phyloP scores from a whole-genome alignment of 208 protist genomes.

The Blechomonas ayalai region DNA sequence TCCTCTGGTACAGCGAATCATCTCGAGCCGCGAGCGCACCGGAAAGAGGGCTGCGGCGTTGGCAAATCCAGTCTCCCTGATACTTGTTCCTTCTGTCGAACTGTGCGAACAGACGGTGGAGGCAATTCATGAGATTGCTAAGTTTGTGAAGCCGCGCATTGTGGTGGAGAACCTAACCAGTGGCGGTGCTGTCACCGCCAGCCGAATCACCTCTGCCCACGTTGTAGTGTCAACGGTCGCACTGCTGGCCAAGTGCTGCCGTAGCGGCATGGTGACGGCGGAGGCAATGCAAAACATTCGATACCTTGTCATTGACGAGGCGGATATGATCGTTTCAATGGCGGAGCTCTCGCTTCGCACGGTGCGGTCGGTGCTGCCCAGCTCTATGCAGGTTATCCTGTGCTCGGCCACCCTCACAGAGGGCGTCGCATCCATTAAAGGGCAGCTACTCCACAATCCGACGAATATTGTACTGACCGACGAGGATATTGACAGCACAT shows the following conservation, averaged over 20 bases:
- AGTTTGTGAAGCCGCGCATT: constrained; percentile 74
- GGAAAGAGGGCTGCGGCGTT: constrained; percentile 14
- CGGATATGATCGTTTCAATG: constrained; percentile 93
- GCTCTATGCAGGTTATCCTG: constrained; percentile 90
- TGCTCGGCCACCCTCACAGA: constrained; percentile 93
- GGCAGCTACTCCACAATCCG: constrained; percentile 92
- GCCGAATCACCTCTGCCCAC: constrained; percentile 60
- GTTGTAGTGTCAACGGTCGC: constrained; percentile 82
- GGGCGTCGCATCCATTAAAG: constrained; percentile 89
- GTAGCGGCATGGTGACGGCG: constrained; percentile 39
- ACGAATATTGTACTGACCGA: constrained; percentile 85
- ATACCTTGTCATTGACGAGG: constrained; percentile 94
- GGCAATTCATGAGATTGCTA: constrained; percentile 54
- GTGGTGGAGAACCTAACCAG: constrained; percentile 77
- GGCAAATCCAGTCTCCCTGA: constrained; percentile 76
- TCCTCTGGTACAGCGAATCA: constrained; percentile 77
- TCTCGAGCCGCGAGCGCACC: constrained; percentile 66
- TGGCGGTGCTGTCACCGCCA: constrained; percentile 42
- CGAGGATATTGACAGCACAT: constrained; percentile 45
- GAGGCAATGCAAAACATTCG: constrained; percentile 54
- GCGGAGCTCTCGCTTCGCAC: constrained; percentile 87
- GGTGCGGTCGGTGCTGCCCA: constrained; percentile 82
- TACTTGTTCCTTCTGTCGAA: constrained; percentile 95
- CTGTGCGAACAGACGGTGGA: constrained; percentile 93
- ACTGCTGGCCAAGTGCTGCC: constrained; percentile 63